Conservation (phyloP, 2,329 filamentous ascomycete species). For the Eurotiales sp. region DNA sequence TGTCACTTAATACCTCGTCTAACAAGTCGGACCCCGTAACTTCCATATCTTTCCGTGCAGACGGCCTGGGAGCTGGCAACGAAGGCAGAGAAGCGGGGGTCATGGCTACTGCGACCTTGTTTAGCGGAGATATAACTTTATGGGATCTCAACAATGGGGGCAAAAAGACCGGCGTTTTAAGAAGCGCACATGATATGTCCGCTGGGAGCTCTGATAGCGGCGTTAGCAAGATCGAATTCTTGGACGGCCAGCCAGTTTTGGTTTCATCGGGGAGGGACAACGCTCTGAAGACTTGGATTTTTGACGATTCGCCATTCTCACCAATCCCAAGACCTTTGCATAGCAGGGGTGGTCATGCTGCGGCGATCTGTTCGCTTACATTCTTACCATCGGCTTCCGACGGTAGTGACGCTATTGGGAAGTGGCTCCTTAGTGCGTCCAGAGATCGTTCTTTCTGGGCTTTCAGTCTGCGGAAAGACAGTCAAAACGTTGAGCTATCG, state of each 20-base stretch:
- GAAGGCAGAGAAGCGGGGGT: slow-evolving; percentile 83
- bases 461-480: slow-evolving; percentile 90
- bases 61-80: slow-evolving; percentile 80
- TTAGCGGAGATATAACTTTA: slow-evolving; percentile 83
- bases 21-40: slow-evolving; percentile 63
- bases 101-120: slow-evolving; percentile 82
- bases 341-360: slow-evolving; percentile 81
- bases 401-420: slow-evolving; percentile 80
- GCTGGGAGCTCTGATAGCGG: slow-evolving; percentile 61
- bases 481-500: slow-evolving; percentile 88
- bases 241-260: slow-evolving; percentile 83
- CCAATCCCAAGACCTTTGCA: slow-evolving; percentile 82
- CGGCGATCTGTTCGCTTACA: slow-evolving; percentile 73
- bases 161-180: slow-evolving; percentile 77
- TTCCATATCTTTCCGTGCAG: slow-evolving; percentile 84
- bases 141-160: slow-evolving; percentile 94
- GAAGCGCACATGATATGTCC: slow-evolving; percentile 74
- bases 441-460: slow-evolving; percentile 91
- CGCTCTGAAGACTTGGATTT: slow-evolving; percentile 92
- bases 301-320: slow-evolving; percentile 87
- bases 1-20: slow-evolving; percentile 65
- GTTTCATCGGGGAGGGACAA: slow-evolving; percentile 91
- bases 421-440: slow-evolving; percentile 90
- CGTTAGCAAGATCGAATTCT: slow-evolving; percentile 82
- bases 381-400: slow-evolving; percentile 89